Evolutionary conservation across 2,329 filamentous ascomycete species (phyloP).

Genomic region (Phialophora verrucosa): DNA sequence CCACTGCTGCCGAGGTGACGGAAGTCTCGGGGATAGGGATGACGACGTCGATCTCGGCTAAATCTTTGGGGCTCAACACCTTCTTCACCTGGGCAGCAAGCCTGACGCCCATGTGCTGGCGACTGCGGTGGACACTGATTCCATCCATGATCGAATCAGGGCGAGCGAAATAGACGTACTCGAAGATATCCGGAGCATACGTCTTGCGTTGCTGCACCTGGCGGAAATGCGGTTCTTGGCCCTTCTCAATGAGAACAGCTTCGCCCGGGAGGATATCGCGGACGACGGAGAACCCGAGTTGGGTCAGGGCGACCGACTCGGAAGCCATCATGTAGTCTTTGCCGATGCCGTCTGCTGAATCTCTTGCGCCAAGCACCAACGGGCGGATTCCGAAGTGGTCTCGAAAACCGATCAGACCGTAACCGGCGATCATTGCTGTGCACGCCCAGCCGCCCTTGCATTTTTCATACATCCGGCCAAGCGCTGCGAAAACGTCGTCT

Average conservation of each 20-base stretch:
- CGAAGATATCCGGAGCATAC: conserved; percentile 86
- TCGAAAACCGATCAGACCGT: conserved; percentile 78
- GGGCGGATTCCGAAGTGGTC: conserved; percentile 84
- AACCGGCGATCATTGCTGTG: conserved; percentile 81
- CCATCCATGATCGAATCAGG: conserved; percentile 85
- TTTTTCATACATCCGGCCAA: conserved; percentile 73
- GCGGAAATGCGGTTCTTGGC: conserved; percentile 71
- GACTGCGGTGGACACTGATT: conserved; percentile 81
- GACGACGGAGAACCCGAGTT: conserved; percentile 79
- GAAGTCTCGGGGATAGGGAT: conserved; percentile 85
- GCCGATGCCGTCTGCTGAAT: conserved; percentile 67
- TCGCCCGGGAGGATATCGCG: conserved; percentile 80
- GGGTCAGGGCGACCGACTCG: conserved; percentile 80
- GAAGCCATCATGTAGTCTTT: conserved; percentile 91
- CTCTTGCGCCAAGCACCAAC: conserved; percentile 75
- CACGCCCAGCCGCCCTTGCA: conserved; percentile 80
- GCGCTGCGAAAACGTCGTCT: conserved; percentile 75
- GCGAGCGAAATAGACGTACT: conserved; percentile 85
- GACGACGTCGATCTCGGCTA: conserved; percentile 78
- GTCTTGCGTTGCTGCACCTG: conserved; percentile 71
- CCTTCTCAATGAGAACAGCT: conserved; percentile 84
- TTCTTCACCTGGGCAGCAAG: conserved; percentile 74
- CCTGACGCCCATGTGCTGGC: conserved; percentile 84
- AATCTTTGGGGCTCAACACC: conserved; percentile 69
- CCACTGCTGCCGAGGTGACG: conserved; percentile 76